Evolutionary conservation across 202 grass and related monocot genomes (phyloP), one percentile per base, ranked within the genome.

Genomic region (Panicum virgatum): DNA sequence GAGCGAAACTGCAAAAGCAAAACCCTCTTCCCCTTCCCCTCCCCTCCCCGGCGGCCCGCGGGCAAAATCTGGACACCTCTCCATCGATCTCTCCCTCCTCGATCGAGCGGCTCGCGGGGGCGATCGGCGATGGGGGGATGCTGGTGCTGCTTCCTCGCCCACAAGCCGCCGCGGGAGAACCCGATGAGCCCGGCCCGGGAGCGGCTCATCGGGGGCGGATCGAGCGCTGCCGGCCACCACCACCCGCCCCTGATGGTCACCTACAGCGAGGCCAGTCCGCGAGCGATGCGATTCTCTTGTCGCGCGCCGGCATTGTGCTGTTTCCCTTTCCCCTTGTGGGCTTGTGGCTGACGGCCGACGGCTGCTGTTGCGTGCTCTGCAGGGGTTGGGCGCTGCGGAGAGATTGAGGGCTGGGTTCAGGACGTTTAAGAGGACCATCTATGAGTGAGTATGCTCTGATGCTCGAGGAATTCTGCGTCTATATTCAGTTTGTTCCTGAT

Each of bases 321-420:
- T 57, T 80, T 26, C 32, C 7, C 14, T 25, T 52, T 19, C 6
- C 27, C 18, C 2, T 44, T 16, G 32, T 34, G 32, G 30, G 30
- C 5, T 23, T 7, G 73, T 54, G 13, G 27, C 72, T 80, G 48
- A 23, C 37, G 20, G 8, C 53, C 54, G 76, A 7, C 20, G 4
- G 44, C 13, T 46, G 44, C 40, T 14, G 67, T 36, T 53, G 58
- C 0, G 36, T 64, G 59, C 60, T 60, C 11, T 83, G 74, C 84
- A 86, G 88, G 84, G 69, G 29, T 47, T 80, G 88, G 52, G 73
- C 20, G 26, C 43, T 18, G 75, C 62, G 1, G 53, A 62, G 69
- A 76, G 75, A 45, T 51, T 90, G 58, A 80, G 75, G 68, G 51
- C 69, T 20, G 88, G 84, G 34, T 90, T 83, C 69, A 54, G 78